phyloP scores from a whole-genome alignment of 1,139 yeast genomes.

The Fermentozyma sake region DNA sequence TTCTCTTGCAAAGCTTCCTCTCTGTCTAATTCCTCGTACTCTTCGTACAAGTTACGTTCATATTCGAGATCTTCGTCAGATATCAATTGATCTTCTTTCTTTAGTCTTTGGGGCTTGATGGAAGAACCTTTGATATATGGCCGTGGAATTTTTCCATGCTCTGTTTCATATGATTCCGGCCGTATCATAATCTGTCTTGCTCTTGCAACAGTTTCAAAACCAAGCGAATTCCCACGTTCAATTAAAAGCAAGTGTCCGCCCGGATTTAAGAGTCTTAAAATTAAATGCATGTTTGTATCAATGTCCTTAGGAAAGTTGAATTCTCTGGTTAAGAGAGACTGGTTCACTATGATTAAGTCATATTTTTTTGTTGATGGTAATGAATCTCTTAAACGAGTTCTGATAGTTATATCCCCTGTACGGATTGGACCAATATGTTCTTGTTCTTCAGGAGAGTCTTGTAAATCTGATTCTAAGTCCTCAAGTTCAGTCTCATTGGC shows the following conservation, averaged over 20 bases:
- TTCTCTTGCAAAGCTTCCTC: constrained; percentile 5
- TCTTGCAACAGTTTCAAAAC: constrained; percentile 83
- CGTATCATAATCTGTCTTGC: constrained; percentile 87
- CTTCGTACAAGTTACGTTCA: constrained; percentile 28
- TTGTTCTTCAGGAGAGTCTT: too few species aligned
- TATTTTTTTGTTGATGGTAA: constrained; percentile 51
- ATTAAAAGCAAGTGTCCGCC: constrained; percentile 73
- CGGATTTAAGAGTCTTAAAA: constrained; percentile 62
- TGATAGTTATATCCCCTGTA: constrained; percentile 48
- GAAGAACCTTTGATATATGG: constrained; percentile 58
- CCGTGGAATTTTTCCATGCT: constrained; percentile 64
- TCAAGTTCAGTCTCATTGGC: too few species aligned
- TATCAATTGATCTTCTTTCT: constrained; percentile 33
- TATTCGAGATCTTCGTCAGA: constrained; percentile 29
- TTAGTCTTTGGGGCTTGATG: constrained; percentile 35
- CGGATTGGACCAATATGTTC: constrained; percentile 55
- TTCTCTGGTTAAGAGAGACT: constrained; percentile 63
- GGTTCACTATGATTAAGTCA: constrained; percentile 83
- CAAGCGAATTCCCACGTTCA: constrained; percentile 87
- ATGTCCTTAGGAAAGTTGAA: constrained; percentile 66
- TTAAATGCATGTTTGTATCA: constrained; percentile 61
- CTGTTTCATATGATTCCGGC: constrained; percentile 62
- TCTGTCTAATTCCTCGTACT: constrained; percentile 18
- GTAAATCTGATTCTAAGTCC: too few species aligned
- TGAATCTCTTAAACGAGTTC: constrained; percentile 49